These are phyloP conservation scores for Clarireedia monteithiana DNA, from an alignment of 2,329 filamentous ascomycete genomes.

Conservation along the genomic window DNA sequence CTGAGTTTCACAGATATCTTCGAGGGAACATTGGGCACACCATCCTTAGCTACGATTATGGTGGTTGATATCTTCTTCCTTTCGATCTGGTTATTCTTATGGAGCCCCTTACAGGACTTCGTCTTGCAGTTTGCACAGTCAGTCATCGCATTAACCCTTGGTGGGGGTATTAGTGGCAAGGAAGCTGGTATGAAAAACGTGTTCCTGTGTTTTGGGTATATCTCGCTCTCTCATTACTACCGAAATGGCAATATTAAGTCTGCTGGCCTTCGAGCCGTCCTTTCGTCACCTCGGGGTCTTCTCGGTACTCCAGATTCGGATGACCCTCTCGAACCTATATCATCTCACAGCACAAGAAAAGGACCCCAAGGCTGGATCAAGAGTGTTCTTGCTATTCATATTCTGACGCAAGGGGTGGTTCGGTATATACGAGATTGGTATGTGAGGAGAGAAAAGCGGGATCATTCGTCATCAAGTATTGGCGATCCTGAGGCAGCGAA, in stretches of 20 bases:
- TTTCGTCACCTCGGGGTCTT: slow-evolving; percentile 22
- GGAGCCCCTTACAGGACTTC: slow-evolving; percentile 79
- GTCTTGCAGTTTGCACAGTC: slow-evolving; percentile 87
- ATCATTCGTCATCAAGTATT: slow-evolving; percentile 37
- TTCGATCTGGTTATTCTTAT: slow-evolving; percentile 79
- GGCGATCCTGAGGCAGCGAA: slow-evolving; percentile 59
- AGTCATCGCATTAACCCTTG: slow-evolving; percentile 84
- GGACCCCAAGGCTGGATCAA: slow-evolving; percentile 52
- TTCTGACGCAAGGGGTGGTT: slow-evolving; percentile 65
- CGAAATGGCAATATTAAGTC: slow-evolving; percentile 23
- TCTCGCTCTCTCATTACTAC: slow-evolving; percentile 34
- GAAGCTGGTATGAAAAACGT: slow-evolving; percentile 65
- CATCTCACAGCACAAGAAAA: slow-evolving; percentile 42
- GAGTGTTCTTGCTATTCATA: slow-evolving; percentile 65
- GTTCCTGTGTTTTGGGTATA: slow-evolving; percentile 62
- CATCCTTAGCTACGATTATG: slow-evolving; percentile 75
- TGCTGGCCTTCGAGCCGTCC: slow-evolving; percentile 21
- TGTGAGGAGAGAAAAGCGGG: slow-evolving; percentile 50
- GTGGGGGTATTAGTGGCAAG: slow-evolving; percentile 66
- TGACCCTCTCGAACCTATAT: slow-evolving; percentile 39
- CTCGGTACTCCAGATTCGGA: slow-evolving; percentile 31
- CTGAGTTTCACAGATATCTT: slow-evolving; percentile 85
- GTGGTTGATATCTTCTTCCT: slow-evolving; percentile 79
- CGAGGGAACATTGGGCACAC: slow-evolving; percentile 77
- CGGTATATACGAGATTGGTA: slow-evolving; percentile 65